phyloP scores from a whole-genome alignment of 2,329 filamentous ascomycete species.

The Trichoderma sp. region DNA sequence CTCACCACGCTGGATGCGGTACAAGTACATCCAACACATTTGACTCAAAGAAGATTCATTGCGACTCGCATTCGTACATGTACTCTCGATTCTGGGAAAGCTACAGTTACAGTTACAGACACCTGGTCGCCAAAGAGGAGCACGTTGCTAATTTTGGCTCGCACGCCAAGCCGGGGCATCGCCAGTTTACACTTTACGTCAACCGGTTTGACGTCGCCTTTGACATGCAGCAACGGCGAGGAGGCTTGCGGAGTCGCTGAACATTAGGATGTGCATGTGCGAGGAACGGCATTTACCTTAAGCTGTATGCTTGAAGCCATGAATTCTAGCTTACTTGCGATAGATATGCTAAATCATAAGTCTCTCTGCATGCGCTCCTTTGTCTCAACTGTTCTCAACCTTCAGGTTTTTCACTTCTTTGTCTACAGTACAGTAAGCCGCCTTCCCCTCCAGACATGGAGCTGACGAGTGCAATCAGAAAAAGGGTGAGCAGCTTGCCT shows the following conservation, averaged over 20 bases:
- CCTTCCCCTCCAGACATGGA: constrained; percentile 3
- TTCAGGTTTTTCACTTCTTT: not conserved
- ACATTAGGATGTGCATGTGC: not conserved
- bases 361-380: not conserved
- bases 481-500: not conserved
- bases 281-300: constrained; percentile 8
- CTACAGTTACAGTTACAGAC: not conserved
- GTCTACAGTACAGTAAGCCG: not conserved
- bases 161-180: not conserved
- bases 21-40: not conserved
- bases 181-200: not conserved
- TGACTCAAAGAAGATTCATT: not conserved
- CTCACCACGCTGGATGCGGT: not conserved
- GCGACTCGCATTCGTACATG: not conserved
- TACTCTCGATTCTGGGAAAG: not conserved
- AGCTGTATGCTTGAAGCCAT: constrained; percentile 16
- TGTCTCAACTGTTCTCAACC: not conserved
- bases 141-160: not conserved
- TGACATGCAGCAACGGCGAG: constrained; percentile 4
- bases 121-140: not conserved
- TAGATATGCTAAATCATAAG: not conserved
- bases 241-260: not conserved
- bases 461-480: constrained; percentile 1
- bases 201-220: not conserved
- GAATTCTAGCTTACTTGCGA: not conserved